Percentiles rank a stretch among this genome's conserved stretches.
These are phyloP conservation scores for Metarhizium sp. DNA, from an alignment of 2,329 filamentous ascomycete species.

Conservation along the genomic window DNA sequence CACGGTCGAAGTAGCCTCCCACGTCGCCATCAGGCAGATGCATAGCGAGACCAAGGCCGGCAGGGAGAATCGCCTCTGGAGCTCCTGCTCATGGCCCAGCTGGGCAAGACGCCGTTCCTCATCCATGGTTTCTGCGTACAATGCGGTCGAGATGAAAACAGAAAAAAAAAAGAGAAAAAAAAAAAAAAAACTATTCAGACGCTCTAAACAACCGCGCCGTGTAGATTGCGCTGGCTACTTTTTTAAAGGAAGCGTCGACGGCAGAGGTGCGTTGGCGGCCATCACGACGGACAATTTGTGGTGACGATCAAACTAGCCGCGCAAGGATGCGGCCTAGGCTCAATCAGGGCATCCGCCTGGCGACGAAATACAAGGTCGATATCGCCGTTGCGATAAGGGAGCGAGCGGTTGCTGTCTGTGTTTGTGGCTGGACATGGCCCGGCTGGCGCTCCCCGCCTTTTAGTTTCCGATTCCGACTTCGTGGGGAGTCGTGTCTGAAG, in stretches of 20 bases:
- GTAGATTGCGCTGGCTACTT: not conserved
- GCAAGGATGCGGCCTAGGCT: too few species aligned
- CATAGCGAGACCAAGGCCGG: constrained; percentile 34
- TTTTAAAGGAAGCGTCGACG: not conserved
- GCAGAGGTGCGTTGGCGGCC: too few species aligned
- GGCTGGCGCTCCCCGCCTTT: not conserved
- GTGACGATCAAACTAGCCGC: not conserved
- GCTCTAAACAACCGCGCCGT: too few species aligned
- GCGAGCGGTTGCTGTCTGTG: too few species aligned
- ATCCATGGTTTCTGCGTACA: constrained; percentile 3
- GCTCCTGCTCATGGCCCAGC: constrained; percentile 19
- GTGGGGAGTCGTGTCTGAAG: not conserved
- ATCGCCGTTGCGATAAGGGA: too few species aligned
- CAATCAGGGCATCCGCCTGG: too few species aligned
- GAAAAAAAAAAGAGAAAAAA: too few species aligned
- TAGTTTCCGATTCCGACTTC: not conserved
- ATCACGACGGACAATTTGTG: too few species aligned
- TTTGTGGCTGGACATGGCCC: too few species aligned
- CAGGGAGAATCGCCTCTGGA: constrained; percentile 27
- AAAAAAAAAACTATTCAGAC: too few species aligned
- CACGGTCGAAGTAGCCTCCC: constrained; percentile 38
- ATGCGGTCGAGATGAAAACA: not conserved
- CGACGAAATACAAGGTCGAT: too few species aligned
- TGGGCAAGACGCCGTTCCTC: constrained; percentile 16
- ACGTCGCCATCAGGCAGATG: constrained; percentile 40